These are phyloP conservation scores for Hygrophorus pudorinus DNA, from an alignment of 768 basidiomycete species.

Conservation along the genomic window DNA sequence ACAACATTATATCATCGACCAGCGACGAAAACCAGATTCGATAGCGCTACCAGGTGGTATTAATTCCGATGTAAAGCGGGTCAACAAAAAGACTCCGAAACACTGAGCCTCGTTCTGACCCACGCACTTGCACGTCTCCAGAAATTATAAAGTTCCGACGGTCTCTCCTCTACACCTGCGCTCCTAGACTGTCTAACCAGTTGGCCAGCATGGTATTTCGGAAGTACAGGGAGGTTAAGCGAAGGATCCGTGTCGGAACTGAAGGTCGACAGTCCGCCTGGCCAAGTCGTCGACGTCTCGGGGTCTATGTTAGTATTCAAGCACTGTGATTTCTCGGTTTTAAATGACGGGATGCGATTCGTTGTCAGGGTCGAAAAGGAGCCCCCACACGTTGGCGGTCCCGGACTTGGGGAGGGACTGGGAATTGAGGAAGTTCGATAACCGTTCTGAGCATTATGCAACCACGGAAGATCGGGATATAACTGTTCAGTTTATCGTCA, in stretches of 20 bases:
- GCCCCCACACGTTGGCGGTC: neutral
- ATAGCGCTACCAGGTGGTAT: too few species aligned
- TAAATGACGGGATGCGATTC: conserved; percentile 22
- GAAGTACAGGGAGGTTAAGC: conserved; percentile 17
- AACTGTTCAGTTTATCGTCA: neutral
- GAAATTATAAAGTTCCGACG: conserved; percentile 8
- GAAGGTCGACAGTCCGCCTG: conserved; percentile 16
- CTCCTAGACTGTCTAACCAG: conserved; percentile 6
- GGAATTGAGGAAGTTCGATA: neutral
- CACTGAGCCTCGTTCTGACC: conserved; percentile 15
- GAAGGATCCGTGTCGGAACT: conserved; percentile 11
- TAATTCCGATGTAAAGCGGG: too few species aligned
- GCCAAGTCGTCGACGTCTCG: conserved; percentile 18
- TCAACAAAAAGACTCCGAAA: conserved; percentile 9
- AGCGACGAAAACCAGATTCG: too few species aligned
- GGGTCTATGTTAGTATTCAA: conserved; percentile 21
- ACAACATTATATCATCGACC: too few species aligned
- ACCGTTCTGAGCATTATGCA: neutral
- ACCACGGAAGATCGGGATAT: neutral
- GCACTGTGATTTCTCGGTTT: conserved; percentile 25
- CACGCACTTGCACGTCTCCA: conserved; percentile 13
- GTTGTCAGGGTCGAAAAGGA: conserved; percentile 13
- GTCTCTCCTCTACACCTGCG: neutral
- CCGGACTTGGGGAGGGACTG: neutral
- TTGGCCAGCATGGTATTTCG: conserved; percentile 4